Conservation (phyloP, 75 land plant genomes). For the Isoetes taiwanensis region DNA sequence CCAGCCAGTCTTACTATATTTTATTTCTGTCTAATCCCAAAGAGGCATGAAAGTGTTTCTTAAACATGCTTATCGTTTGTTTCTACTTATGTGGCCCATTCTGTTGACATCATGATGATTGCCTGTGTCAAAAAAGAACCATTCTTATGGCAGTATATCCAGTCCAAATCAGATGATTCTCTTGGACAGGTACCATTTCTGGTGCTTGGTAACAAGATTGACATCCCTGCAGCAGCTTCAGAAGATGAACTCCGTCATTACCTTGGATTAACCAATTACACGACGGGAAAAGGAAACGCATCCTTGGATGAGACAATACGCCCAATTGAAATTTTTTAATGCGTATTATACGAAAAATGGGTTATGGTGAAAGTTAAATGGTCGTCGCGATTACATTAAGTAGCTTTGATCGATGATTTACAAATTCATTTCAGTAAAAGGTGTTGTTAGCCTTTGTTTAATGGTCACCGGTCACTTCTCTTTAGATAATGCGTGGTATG, state of each 20-base stretch:
- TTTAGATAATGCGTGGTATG: too few relatives aligned
- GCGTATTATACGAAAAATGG: conserved; percentile 76
- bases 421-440: too few relatives aligned
- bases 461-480: too few relatives aligned
- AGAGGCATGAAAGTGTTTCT: too few relatives aligned
- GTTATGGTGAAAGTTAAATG: conserved; percentile 68
- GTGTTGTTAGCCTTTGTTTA: too few relatives aligned
- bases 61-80: too few relatives aligned
- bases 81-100: too few relatives aligned
- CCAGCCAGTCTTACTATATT: too few relatives aligned
- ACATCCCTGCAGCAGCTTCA: conserved; percentile 66
- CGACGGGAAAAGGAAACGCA: conserved; percentile 72
- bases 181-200: conserved; percentile 55
- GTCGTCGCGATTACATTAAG: conserved; percentile 70
- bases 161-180: conserved; percentile 68
- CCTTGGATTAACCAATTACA: conserved; percentile 51
- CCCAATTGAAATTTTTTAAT: conserved; percentile 75
- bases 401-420: too few relatives aligned
- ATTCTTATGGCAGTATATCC: too few relatives aligned
- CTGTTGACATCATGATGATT: too few relatives aligned
- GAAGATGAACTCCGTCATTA: conserved; percentile 57
- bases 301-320: conserved; percentile 44
- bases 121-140: conserved; percentile 43
- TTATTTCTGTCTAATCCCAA: too few relatives aligned
- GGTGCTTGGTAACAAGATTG: conserved; percentile 46